Evolutionary conservation across 371 early-diverging fungal genomes (phyloP).

Genomic region (Neoconidiobolus thromboides): DNA sequence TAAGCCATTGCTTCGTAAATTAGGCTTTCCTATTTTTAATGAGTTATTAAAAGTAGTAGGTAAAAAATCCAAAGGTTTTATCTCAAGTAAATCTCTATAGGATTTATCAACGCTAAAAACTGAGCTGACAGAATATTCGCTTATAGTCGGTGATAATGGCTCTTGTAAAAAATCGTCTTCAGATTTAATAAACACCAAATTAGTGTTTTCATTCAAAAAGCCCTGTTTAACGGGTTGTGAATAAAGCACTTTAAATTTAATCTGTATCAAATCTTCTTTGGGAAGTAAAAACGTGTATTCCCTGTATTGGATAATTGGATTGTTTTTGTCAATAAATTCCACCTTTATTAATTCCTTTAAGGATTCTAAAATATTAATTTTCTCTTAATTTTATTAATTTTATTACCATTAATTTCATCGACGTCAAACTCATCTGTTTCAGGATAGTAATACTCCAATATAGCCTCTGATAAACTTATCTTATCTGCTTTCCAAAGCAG

Average conservation of each 20-base stretch:
- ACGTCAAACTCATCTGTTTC: background rate
- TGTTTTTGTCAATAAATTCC: background rate
- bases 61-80: background rate
- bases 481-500: too few species aligned
- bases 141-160: background rate
- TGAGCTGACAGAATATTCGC: too few species aligned
- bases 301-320: background rate
- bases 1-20: background rate
- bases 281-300: background rate
- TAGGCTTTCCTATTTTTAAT: background rate
- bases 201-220: background rate
- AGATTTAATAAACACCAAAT: background rate
- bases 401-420: background rate
- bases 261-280: background rate
- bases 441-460: background rate
- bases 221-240: background rate
- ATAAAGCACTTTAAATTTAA: background rate
- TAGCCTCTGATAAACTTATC: too few species aligned
- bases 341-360: background rate
- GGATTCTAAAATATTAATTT: background rate
- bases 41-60: background rate
- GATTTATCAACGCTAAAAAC: too few species aligned
- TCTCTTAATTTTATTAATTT: background rate
- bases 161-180: background rate
- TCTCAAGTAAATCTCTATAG: background rate